A percentile compares a stretch with the other conserved stretches of the same genome.
phyloP scores from a whole-genome alignment of 192 early-diverging fungal species.

The Coemansia guatemalensis region DNA sequence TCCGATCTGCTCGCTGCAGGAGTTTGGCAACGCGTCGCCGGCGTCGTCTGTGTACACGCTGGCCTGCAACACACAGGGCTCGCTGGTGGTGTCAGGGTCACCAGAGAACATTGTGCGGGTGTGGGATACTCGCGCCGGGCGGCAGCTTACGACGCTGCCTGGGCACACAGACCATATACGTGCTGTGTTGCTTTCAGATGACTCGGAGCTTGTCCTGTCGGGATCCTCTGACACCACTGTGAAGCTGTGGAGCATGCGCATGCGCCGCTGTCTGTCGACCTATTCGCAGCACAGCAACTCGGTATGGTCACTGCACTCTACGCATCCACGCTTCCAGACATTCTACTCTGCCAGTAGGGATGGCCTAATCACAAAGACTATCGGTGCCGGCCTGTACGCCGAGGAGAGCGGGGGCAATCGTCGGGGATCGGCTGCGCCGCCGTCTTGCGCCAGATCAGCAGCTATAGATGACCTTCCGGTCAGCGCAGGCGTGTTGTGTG shows the following conservation, averaged over 20 bases:
- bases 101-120: slow-evolving; percentile 90
- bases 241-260: slow-evolving; percentile 93
- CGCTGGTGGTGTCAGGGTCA: slow-evolving; percentile 83
- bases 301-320: slow-evolving; percentile 87
- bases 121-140: slow-evolving; percentile 83
- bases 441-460: not conserved
- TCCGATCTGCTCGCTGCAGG: slow-evolving; percentile 48
- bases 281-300: slow-evolving; percentile 86
- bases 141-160: slow-evolving; percentile 71
- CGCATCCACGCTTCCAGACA: slow-evolving; percentile 79
- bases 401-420: slow-evolving; percentile 15
- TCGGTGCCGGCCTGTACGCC: slow-evolving; percentile 53
- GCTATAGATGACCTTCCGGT: slow-evolving; percentile 21
- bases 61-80: slow-evolving; percentile 75
- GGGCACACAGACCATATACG: slow-evolving; percentile 98
- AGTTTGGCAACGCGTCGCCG: slow-evolving; percentile 36
- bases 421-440: slow-evolving; percentile 17
- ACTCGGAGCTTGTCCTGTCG: slow-evolving; percentile 84
- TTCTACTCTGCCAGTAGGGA: slow-evolving; percentile 95
- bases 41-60: slow-evolving; percentile 83
- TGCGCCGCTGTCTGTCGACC: slow-evolving; percentile 85
- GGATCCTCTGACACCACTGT: slow-evolving; percentile 94
- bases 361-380: slow-evolving; percentile 85
- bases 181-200: slow-evolving; percentile 79
- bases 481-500: slow-evolving; percentile 52